Conservation (phyloP, 352 stramenopile genomes). For the Pythium folliculosum region DNA sequence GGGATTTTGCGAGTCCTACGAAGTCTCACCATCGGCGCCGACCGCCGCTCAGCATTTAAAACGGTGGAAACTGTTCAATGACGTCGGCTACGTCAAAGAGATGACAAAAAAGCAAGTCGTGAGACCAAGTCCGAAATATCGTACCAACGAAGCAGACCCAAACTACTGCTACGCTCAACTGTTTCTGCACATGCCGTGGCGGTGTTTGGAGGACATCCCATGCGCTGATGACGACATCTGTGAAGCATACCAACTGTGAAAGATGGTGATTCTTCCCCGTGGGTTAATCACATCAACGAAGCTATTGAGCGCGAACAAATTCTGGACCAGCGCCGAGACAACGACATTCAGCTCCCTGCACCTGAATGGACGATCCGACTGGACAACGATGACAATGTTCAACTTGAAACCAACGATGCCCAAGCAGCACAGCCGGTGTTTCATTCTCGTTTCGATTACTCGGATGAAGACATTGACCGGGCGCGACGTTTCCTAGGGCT, state of each 20-base stretch:
- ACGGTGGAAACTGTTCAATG: not conserved
- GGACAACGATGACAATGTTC: too few relatives aligned
- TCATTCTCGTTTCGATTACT: too few relatives aligned
- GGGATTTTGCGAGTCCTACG: not conserved
- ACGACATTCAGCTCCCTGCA: too few relatives aligned
- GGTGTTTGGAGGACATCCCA: not conserved
- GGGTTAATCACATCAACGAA: not conserved
- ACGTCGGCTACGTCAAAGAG: not conserved
- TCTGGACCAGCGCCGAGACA: not conserved
- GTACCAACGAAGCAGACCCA: not conserved
- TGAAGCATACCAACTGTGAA: not conserved
- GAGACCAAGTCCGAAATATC: not conserved
- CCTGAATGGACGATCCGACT: too few relatives aligned
- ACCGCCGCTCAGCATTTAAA: not conserved
- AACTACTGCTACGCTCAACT: slow-evolving; percentile 14
- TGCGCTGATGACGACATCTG: not conserved
- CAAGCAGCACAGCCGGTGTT: too few relatives aligned
- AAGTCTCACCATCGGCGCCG: not conserved
- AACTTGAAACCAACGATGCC: too few relatives aligned
- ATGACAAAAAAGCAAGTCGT: not conserved
- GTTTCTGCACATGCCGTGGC: slow-evolving; percentile 4
- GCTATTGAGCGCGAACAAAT: not conserved
- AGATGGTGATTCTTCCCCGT: not conserved
- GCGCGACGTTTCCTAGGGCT: too few relatives aligned
- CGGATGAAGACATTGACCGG: too few relatives aligned